Percentiles rank a stretch among this genome's conserved stretches.
phyloP scores from a whole-genome alignment of 805 yeast genomes.

The Debaryomyces prosopidis region DNA sequence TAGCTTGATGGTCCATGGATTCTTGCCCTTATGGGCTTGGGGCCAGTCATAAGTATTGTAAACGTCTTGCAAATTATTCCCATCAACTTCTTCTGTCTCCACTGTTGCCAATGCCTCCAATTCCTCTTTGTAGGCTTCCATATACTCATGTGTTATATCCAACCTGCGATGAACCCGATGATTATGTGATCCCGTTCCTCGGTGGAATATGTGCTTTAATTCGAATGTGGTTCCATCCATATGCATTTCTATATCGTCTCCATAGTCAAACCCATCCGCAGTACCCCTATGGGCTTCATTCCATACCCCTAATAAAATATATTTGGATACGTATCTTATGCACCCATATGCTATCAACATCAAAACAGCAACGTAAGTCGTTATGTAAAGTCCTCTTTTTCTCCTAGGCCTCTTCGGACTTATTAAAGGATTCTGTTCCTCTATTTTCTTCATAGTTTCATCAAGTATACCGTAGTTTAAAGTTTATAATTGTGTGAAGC shows the following conservation, averaged over 20 bases:
- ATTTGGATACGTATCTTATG: too few species aligned
- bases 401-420: too few species aligned
- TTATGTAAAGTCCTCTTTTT: too few species aligned
- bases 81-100: constrained; percentile 1
- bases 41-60: constrained; percentile 39
- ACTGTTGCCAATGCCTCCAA: background rate
- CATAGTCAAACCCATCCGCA: too few species aligned
- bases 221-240: constrained; percentile 14
- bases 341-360: too few species aligned
- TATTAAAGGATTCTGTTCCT: background rate
- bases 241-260: too few species aligned
- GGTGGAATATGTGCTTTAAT: constrained; percentile 62
- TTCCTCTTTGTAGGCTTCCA: constrained; percentile 12
- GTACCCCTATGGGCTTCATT: too few species aligned
- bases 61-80: constrained; percentile 16
- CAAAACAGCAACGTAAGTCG: too few species aligned
- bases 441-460: background rate
- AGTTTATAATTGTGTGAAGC: background rate
- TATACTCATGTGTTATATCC: constrained; percentile 47
- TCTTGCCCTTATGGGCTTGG: constrained; percentile 21
- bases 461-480: too few species aligned
- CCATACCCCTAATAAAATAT: too few species aligned
- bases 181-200: constrained; percentile 48
- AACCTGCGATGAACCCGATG: constrained; percentile 47
- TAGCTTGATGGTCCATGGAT: constrained; percentile 41